Percentiles rank a stretch among this genome's conserved stretches.
These are phyloP conservation scores for Monosporascus sp. DNA, from an alignment of 2,329 filamentous ascomycete species.

Conservation along the genomic window DNA sequence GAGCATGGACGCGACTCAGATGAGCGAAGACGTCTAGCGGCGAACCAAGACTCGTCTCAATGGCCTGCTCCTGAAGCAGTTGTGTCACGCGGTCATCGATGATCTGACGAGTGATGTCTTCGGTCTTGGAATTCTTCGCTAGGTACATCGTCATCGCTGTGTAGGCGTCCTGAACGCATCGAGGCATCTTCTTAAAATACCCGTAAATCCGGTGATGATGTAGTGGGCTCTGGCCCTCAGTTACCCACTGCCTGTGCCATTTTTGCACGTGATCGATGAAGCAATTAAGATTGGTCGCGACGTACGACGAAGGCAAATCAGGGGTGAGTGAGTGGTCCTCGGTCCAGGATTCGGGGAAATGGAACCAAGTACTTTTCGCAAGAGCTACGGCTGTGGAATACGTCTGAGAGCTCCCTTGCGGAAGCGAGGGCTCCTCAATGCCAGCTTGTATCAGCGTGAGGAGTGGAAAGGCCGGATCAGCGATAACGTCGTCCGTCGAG, in stretches of 20 bases:
- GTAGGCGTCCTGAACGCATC: constrained; percentile 21
- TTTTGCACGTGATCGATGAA: constrained; percentile 19
- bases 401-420: background rate
- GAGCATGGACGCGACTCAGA: constrained; percentile 18
- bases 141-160: constrained; percentile 17
- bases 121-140: constrained; percentile 9
- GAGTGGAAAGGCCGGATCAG: constrained; percentile 1
- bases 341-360: constrained; percentile 13
- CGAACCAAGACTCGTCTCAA: constrained; percentile 7
- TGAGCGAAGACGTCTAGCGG: constrained; percentile 12
- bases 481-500: background rate
- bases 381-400: background rate
- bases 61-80: constrained; percentile 16
- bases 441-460: constrained; percentile 5
- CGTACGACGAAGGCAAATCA: background rate
- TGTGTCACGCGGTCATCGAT: constrained; percentile 20
- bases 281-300: constrained; percentile 15
- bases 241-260: constrained; percentile 21
- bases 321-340: constrained; percentile 13
- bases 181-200: constrained; percentile 14
- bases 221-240: constrained; percentile 14
- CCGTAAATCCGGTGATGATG: constrained; percentile 20
- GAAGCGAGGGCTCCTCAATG: background rate
- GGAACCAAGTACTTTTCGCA: constrained; percentile 12
- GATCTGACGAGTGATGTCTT: constrained; percentile 12